These are phyloP conservation scores for Yamagishiella unicocca DNA, from an alignment of 139 green algal species.

Conservation along the genomic window DNA sequence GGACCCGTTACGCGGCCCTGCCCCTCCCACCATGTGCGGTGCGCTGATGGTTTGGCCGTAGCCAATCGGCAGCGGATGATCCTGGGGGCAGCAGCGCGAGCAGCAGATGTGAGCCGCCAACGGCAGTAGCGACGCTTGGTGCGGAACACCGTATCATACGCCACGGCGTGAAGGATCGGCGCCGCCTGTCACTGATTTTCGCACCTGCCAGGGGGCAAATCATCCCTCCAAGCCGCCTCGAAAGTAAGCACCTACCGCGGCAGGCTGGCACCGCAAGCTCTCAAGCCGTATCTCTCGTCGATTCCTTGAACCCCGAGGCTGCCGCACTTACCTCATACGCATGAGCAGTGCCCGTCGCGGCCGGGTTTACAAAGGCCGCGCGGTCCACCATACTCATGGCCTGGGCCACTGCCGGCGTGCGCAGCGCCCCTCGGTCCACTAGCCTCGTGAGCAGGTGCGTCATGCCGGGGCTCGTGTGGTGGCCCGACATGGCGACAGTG, in stretches of 20 bases:
- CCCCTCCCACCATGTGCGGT: constrained; percentile 88
- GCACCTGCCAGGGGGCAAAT: too few species aligned
- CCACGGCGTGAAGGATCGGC: too few species aligned
- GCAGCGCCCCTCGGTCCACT: not conserved
- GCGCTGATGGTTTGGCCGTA: constrained; percentile 89
- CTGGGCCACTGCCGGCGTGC: not conserved
- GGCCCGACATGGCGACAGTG: not conserved
- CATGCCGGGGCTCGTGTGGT: not conserved
- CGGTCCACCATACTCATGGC: constrained; percentile 19
- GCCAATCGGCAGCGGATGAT: constrained; percentile 74
- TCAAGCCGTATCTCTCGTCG: too few species aligned
- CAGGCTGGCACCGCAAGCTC: too few species aligned
- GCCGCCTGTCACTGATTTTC: too few species aligned
- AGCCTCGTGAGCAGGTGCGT: not conserved
- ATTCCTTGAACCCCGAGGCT: too few species aligned
- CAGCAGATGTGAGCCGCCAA: too few species aligned
- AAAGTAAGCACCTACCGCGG: too few species aligned
- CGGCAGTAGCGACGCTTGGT: too few species aligned
- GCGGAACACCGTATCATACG: too few species aligned
- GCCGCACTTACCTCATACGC: constrained; percentile 15
- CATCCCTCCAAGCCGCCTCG: too few species aligned
- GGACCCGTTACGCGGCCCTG: not conserved
- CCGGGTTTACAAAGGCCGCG: not conserved
- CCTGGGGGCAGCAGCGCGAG: too few species aligned
- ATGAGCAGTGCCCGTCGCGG: not conserved